Conservation (phyloP, 192 early-diverging fungal species). For the Fimicolochytrium jonesii region DNA sequence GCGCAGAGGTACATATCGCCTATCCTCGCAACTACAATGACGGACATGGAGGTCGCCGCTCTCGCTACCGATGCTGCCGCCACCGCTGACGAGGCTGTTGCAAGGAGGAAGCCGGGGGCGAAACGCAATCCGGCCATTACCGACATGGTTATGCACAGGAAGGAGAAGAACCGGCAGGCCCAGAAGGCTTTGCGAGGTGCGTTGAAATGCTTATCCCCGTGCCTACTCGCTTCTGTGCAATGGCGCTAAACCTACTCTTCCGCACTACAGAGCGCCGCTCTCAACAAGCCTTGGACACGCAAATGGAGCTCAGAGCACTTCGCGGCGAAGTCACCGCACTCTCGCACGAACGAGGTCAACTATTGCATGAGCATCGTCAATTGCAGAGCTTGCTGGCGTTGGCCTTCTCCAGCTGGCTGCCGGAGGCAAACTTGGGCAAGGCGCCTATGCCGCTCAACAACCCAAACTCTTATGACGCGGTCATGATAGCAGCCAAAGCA, state of each 20-base stretch:
- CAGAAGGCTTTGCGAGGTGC: slow-evolving; percentile 25
- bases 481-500: slow-evolving; percentile 24
- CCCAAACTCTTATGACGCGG: slow-evolving; percentile 2
- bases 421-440: slow-evolving; percentile 7
- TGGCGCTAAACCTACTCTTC: no score
- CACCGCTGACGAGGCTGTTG: background rate
- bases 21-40: no score
- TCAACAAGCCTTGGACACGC: slow-evolving; percentile 6
- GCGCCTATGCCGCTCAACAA: no score
- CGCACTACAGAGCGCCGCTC: slow-evolving; percentile 7
- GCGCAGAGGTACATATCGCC: no score
- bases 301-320: slow-evolving; percentile 10
- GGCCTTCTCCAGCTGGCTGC: slow-evolving; percentile 15
- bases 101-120: slow-evolving; percentile 24
- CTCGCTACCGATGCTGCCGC: no score
- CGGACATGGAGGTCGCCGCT: slow-evolving; percentile 4
- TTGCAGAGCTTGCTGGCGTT: slow-evolving; percentile 19
- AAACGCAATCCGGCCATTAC: slow-evolving; percentile 20
- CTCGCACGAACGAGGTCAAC: background rate
- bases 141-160: slow-evolving; percentile 17
- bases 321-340: slow-evolving; percentile 10
- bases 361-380: slow-evolving; percentile 14
- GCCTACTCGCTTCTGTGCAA: no score
- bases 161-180: slow-evolving; percentile 28
- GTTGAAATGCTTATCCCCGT: no score